phyloP scores from a whole-genome alignment of 176 grass and related monocot species.

The Bothriochloa decipiens region DNA sequence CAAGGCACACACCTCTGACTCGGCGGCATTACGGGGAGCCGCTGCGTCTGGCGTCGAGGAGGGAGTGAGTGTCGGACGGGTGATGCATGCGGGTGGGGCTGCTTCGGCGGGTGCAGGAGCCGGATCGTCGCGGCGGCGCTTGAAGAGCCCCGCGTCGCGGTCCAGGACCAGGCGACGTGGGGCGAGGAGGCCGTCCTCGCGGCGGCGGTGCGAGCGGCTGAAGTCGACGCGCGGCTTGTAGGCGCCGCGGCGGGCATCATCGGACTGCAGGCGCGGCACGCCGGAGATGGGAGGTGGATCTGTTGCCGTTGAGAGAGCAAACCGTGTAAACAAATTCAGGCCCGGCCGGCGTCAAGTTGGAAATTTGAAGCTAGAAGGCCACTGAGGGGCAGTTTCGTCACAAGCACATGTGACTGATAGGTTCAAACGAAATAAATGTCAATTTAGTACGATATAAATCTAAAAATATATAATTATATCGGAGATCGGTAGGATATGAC shows the following conservation, averaged over 20 bases:
- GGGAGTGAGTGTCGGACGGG: slow-evolving; percentile 13
- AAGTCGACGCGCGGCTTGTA: slow-evolving; percentile 73
- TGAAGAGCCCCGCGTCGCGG: slow-evolving; percentile 70
- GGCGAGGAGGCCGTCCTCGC: slow-evolving; percentile 64
- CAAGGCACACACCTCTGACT: slow-evolving; percentile 49
- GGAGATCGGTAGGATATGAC: no score
- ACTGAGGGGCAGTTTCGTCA: no score
- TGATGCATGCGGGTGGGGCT: not conserved
- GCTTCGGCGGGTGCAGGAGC: not conserved
- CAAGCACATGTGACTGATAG: no score
- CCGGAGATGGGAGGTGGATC: slow-evolving; percentile 2
- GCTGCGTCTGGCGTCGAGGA: slow-evolving; percentile 5
- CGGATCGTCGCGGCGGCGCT: slow-evolving; percentile 60
- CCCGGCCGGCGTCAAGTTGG: no score
- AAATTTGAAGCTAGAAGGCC: no score
- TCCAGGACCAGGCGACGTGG: slow-evolving; percentile 63
- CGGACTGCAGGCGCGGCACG: slow-evolving; percentile 42
- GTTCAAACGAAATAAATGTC: no score
- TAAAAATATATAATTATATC: no score
- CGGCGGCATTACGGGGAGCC: slow-evolving; percentile 13
- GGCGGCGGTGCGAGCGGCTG: slow-evolving; percentile 50
- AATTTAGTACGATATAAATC: no score
- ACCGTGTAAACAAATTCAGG: no score
- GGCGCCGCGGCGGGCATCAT: slow-evolving; percentile 50
- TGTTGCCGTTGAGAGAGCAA: not conserved